Base-by-base conservation (phyloP, 2,329 filamentous ascomycete genomes). In the Ustulina deusta region DNA sequence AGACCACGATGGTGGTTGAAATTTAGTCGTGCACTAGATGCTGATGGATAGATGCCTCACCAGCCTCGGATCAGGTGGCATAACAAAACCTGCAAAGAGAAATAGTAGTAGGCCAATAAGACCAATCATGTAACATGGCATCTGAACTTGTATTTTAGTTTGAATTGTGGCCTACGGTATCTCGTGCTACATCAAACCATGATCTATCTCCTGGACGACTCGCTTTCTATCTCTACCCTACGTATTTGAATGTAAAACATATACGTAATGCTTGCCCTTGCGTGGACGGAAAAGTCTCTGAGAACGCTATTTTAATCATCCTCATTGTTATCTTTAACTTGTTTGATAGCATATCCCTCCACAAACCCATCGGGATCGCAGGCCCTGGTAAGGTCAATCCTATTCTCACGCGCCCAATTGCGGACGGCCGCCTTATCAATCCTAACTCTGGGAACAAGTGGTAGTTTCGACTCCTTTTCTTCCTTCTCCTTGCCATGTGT, bases 361-460 rank as follows among this genome's bases (percentile, higher is more conserved):
- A 91, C 80, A 72, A 97, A 97, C 0, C 92, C 93, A 0, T 89
- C 86, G 5, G 90, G 86, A 78, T 93, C 90, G 60, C 96, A 92
- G 0, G 90, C 85, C 74, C 85, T 86, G 61, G 87, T 85, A 58
- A 95, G 77, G 59, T 85, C 85, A 64, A 94, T 87, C 51, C 83
- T 81, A 74, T 93, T 86, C 63, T 80, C 81, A 55, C 85, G 82
- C 11, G 91, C 87, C 89, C 93, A 97, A 46, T 84, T 85, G 73
- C 89, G 83, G 6, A 97, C 81, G 2, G 82, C 83, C 38, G 83
- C 80, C 77, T 85, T 87, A 66, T 86, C 84, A 64, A 90, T 75
- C 29, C 79, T 81, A 34, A 90, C 85, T 22, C 85, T 80, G 42
- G 79, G 79, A 11, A 86, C 82, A 63, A 78, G 70, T 15, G 44